Percentiles rank a stretch among this genome's conserved stretches.
Evolutionary conservation across 805 yeast genomes (phyloP).

Genomic region (Saccharomycopsis sp.): DNA sequence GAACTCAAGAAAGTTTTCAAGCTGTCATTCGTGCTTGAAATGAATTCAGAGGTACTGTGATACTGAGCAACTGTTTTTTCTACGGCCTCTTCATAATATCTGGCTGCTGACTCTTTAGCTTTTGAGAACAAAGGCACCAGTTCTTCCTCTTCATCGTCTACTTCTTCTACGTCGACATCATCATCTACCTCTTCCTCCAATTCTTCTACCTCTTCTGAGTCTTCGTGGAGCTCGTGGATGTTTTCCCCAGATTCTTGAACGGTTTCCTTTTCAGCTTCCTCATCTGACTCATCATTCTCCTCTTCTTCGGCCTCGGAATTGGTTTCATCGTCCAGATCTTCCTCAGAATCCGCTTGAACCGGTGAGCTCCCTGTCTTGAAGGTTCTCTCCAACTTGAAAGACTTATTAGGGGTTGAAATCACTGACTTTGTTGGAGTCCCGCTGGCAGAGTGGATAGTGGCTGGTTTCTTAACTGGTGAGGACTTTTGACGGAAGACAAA

Average conservation of each 20-base stretch:
- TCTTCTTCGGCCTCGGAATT: constrained; percentile 6
- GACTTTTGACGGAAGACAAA: constrained; percentile 25
- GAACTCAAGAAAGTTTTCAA: constrained; percentile 12
- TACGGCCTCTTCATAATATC: constrained; percentile 2
- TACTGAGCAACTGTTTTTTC: not conserved
- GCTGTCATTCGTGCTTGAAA: constrained; percentile 1
- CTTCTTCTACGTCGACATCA: constrained; percentile 2
- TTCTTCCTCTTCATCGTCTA: constrained; percentile 1
- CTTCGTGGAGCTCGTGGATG: constrained; percentile 9
- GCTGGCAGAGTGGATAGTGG: not conserved
- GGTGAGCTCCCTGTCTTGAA: constrained; percentile 1
- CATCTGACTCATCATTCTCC: not conserved
- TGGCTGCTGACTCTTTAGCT: constrained; percentile 4
- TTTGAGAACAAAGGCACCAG: constrained; percentile 2
- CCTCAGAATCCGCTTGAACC: not conserved
- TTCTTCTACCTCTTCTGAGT: constrained; percentile 17
- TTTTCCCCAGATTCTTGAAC: not conserved
- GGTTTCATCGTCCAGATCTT: not conserved
- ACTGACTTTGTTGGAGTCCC: not conserved
- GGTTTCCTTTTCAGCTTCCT: not conserved
- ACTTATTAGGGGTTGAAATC: constrained; percentile 4
- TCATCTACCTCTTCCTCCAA: constrained; percentile 1
- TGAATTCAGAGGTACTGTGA: not conserved
- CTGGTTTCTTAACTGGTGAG: constrained; percentile 25
- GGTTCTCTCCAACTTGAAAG: not conserved